A percentile compares a stretch with the other conserved stretches of the same genome.
Conservation (phyloP, 2,329 filamentous ascomycete genomes). For the Paraconiothyrium sp. region DNA sequence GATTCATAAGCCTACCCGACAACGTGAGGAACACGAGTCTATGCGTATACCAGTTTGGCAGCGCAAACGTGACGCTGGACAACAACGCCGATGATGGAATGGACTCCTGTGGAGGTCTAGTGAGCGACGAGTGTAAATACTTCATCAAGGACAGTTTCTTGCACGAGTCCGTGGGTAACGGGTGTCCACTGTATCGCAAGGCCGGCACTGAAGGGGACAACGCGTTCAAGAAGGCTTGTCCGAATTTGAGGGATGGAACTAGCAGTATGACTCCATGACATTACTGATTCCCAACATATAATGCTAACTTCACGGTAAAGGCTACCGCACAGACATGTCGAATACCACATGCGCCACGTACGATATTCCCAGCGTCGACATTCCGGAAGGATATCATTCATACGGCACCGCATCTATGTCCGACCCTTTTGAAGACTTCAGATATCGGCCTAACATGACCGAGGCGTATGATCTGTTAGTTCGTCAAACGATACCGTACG, state of each 20-base stretch:
- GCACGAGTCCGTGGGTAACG: not conserved
- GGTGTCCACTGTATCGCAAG: not conserved
- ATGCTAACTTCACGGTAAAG: not conserved
- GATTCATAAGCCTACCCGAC: not conserved
- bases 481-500: not conserved
- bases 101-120: not conserved
- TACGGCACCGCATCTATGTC: not conserved
- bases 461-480: not conserved
- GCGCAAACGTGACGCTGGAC: slow-evolving; percentile 1
- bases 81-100: not conserved
- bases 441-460: not conserved
- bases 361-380: not conserved
- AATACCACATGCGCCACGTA: not conserved
- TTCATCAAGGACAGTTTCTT: not conserved
- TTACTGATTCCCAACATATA: too few relatives aligned
- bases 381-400: not conserved
- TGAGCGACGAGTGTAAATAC: not conserved
- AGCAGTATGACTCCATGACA: not conserved
- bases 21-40: not conserved
- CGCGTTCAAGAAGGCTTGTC: not conserved
- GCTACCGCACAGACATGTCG: not conserved
- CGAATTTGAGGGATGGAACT: not conserved
- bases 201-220: not conserved
- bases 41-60: slow-evolving; percentile 3
- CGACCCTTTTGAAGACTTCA: not conserved